Evolutionary conservation across 2,329 filamentous ascomycete genomes (phyloP), one percentile per base, ranked within the genome.

Genomic region (Epichloe amarillans): DNA sequence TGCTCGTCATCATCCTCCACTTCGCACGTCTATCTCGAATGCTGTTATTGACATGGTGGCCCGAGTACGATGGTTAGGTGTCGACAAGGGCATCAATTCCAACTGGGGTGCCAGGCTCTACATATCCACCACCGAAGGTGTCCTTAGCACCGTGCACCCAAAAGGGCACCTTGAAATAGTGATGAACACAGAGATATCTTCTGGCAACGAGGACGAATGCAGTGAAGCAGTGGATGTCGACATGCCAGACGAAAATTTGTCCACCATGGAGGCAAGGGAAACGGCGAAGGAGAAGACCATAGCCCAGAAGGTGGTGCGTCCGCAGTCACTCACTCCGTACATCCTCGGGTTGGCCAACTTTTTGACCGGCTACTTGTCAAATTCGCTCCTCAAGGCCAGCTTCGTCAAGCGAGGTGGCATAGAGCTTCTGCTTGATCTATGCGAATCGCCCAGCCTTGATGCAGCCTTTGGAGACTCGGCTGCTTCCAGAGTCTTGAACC

Each of bases 1-100:
- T 53, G 86, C 91, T 49, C 83, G 93, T 40, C 93, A 99, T 63
- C 93, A 99, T 60, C 93, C 94, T 0, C 76, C 80, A 21, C 71
- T 99, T 43, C 87, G 90, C 57, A 77, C 78, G 10, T 77, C 83
- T 3, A 93, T 98, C 53, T 81, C 91, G 55, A 84, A 86, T 55
- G 84, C 88, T n/a, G 82, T 95, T 15, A 77, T 94, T 53, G 83
- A 89, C 55, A 95, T 97, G 88, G 80, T 95, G 53, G 83, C 83
- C 36, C 81, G 88, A 49, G 84, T 98, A 37, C 80, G 82, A 40
- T 76, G 85, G 56, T 71, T 96, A 23, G 88, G 85, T 56, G 79
- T 80, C 47, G 73, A 75, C 41, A 86, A 88, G 62, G 83, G 88
- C 3, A 76, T 75, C 60, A 74, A 77, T 40, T 73, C 79, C 49